Evolutionary conservation across 768 basidiomycete species (phyloP), one percentile per base, ranked within the genome.

Genomic region (Saitozyma sp.): DNA sequence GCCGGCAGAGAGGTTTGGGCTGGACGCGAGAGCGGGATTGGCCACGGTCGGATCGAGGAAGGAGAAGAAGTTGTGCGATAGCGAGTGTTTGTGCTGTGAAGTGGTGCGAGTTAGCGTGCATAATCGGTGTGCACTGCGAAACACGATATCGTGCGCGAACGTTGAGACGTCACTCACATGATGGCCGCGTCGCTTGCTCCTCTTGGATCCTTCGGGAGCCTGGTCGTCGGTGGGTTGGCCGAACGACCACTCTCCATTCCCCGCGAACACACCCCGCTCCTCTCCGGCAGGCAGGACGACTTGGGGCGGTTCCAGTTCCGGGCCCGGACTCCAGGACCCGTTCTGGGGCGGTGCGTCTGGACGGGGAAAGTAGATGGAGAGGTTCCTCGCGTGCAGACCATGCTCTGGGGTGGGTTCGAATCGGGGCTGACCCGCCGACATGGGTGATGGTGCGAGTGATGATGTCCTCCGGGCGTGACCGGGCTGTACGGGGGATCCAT

Each of bases 41-140:
- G 76, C 75, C 38, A 69, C 63, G 4, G 76, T 76, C 5, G 92
- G 92, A 68, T 94, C 92, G 49, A 97, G 87, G 75, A 96, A 96
- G 0, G 92, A 92, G 80, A 95, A 95, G 80, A 96, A 93, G 71
- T 91, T 92, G 77, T 96, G 92, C 0, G 92, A 95, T 10, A 93
- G 79, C 0, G 92, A 95, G 78, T 95, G 93, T 78, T 92, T 92
- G 73, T 95, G 93, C 79, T 96, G 89, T 20, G 42, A 11, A 5
- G 29, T 63, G 29, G 29, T 63, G 76, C 67, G 38, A 53, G 9
- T 38, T 3, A 38, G 39, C 9, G 29, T 29, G 29, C 29, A 29
- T 29, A 29, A 29, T n/a, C 19, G 14, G 29, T 16, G 10, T 8
- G 48, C 37, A 20, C 8, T 2, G 29, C 29, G 29, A 29, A 29